Evolutionary conservation across 179 eudicot species (phyloP).

Genomic region (Camellia oleifera): DNA sequence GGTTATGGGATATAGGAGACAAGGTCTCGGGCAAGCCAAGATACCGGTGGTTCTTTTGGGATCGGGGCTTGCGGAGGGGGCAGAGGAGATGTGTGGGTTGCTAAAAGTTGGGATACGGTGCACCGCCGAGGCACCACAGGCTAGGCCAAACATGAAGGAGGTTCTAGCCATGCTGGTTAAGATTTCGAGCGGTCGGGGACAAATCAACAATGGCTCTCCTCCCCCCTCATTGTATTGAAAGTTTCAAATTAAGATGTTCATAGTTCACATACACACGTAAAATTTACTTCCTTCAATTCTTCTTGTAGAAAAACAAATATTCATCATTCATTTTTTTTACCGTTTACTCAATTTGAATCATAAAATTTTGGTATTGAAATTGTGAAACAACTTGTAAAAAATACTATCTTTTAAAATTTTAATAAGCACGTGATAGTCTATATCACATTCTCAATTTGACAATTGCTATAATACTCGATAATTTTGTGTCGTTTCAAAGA

Average conservation of each 20-base stretch:
- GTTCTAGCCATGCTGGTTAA: conserved; percentile 61
- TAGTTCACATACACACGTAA: neutral
- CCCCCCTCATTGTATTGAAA: conserved; percentile 9
- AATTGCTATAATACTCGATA: too few relatives aligned
- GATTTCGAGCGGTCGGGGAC: conserved; percentile 27
- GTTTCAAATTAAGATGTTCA: neutral
- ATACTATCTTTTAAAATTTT: too few relatives aligned
- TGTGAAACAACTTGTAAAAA: neutral
- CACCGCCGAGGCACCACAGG: conserved; percentile 68
- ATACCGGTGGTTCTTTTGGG: conserved; percentile 38
- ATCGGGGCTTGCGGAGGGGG: conserved; percentile 46
- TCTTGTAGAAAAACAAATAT: neutral
- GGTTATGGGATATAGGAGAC: conserved; percentile 42
- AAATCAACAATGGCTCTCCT: conserved; percentile 8
- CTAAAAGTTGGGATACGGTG: conserved; percentile 63
- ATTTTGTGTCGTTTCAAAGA: too few relatives aligned
- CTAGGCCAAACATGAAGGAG: conserved; percentile 92
- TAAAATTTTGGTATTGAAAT: neutral
- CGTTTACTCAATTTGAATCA: neutral
- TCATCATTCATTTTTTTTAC: neutral
- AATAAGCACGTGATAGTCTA: too few relatives aligned
- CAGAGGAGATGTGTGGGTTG: conserved; percentile 59
- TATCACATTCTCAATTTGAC: too few relatives aligned
- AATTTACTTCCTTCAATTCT: neutral
- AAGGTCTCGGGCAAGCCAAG: conserved; percentile 24